Percentiles rank a stretch among this genome's conserved stretches.
Evolutionary conservation across 257 asterid genomes (phyloP).

Genomic region (Coffea eugenioides): DNA sequence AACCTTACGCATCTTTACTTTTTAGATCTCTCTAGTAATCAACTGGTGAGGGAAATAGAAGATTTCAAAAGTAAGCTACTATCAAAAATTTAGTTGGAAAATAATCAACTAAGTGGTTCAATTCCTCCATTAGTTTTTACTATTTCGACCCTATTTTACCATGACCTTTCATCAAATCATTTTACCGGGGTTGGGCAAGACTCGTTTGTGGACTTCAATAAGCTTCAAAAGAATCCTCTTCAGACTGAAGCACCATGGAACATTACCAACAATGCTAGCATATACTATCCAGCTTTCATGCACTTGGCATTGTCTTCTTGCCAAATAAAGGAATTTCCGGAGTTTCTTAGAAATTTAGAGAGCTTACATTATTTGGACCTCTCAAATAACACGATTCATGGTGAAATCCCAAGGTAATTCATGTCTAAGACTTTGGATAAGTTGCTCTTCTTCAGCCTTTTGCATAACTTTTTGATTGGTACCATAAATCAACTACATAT

Average conservation of each 20-base stretch:
- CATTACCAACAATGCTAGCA: not conserved
- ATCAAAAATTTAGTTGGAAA: too few relatives aligned
- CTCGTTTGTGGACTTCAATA: not conserved
- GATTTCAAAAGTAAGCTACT: too few relatives aligned
- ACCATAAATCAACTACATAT: too few relatives aligned
- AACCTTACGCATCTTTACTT: not conserved
- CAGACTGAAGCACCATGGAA: not conserved
- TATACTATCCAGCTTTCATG: not conserved
- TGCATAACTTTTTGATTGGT: too few relatives aligned
- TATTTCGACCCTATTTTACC: not conserved
- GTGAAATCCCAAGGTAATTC: constrained; percentile 11
- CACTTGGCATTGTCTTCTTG: constrained; percentile 8
- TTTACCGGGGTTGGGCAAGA: constrained; percentile 8
- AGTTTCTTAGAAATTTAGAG: not conserved
- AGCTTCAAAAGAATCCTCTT: too few relatives aligned
- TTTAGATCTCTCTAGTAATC: not conserved
- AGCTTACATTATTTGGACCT: not conserved
- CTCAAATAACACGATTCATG: constrained; percentile 4
- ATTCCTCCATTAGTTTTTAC: constrained; percentile 15
- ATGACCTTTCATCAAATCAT: constrained; percentile 22
- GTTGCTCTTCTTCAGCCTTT: rapidly evolving
- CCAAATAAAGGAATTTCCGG: not conserved
- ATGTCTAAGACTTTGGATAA: not conserved
- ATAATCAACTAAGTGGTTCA: not conserved
- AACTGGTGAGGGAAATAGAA: too few relatives aligned